phyloP scores from a whole-genome alignment of 2,329 filamentous ascomycete genomes.

The Thyridium curvatum region DNA sequence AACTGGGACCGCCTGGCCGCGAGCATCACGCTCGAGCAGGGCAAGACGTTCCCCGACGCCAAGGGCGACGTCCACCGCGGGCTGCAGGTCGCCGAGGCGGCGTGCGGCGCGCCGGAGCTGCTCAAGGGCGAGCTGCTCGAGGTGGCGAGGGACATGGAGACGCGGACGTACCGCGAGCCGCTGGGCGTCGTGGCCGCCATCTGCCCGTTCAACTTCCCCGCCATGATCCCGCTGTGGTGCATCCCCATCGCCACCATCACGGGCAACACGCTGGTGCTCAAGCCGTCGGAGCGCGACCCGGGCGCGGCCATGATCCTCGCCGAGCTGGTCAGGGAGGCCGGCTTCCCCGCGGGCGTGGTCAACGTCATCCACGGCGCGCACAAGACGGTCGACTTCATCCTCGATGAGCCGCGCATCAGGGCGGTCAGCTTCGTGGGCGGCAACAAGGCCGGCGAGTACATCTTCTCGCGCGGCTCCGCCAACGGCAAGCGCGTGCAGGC shows the following conservation, averaged over 20 bases:
- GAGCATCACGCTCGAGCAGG: slow-evolving; percentile 82
- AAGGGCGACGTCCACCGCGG: slow-evolving; percentile 76
- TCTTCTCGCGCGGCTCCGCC: slow-evolving; percentile 69
- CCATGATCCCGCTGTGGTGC: slow-evolving; percentile 90
- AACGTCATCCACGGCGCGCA: slow-evolving; percentile 79
- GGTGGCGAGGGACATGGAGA: slow-evolving; percentile 88
- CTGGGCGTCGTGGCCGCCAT: slow-evolving; percentile 77
- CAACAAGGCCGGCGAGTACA: slow-evolving; percentile 87
- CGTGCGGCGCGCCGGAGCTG: slow-evolving; percentile 73
- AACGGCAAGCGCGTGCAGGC: slow-evolving; percentile 86
- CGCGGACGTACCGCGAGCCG: slow-evolving; percentile 73
- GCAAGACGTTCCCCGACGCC: slow-evolving; percentile 81
- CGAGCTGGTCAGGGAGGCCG: slow-evolving; percentile 72
- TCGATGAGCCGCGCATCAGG: slow-evolving; percentile 81
- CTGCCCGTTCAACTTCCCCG: slow-evolving; percentile 86
- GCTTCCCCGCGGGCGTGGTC: slow-evolving; percentile 74
- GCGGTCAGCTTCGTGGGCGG: slow-evolving; percentile 80
- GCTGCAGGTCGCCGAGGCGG: slow-evolving; percentile 78
- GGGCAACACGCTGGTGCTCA: slow-evolving; percentile 78
- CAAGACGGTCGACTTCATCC: slow-evolving; percentile 77
- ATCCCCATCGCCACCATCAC: slow-evolving; percentile 80
- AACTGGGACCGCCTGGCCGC: slow-evolving; percentile 82
- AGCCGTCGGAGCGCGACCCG: slow-evolving; percentile 81
- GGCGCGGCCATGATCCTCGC: slow-evolving; percentile 81
- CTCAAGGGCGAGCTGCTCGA: slow-evolving; percentile 79